Conservation (phyloP, 1,284 basidiomycete genomes). For the Papiliotrema flavescens region DNA sequence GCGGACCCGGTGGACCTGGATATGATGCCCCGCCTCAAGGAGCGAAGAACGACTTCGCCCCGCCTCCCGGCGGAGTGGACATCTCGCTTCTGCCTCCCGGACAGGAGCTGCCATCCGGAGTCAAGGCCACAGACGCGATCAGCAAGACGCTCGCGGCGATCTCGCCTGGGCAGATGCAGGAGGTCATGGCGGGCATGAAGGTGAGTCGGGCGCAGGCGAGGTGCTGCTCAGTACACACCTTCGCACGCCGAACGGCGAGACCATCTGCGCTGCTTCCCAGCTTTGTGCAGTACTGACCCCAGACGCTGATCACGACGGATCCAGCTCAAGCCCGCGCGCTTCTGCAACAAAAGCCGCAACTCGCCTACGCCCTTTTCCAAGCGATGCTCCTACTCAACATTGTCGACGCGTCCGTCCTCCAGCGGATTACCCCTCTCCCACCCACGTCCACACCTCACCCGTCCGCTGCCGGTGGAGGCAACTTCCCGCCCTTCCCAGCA, state of each 20-base stretch:
- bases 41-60: not conserved
- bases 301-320: constrained; percentile 73
- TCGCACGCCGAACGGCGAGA: not conserved
- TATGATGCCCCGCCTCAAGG: not conserved
- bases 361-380: constrained; percentile 95
- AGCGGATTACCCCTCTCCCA: constrained; percentile 40
- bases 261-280: not conserved
- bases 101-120: constrained; percentile 70
- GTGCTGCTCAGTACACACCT: not conserved
- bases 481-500: not conserved
- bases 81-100: constrained; percentile 66
- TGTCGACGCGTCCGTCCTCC: constrained; percentile 78
- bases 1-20: constrained; percentile 15
- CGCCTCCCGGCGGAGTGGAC: constrained; percentile 12
- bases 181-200: constrained; percentile 98
- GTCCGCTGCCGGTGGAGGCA: not conserved
- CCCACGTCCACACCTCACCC: constrained; percentile 29
- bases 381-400: constrained; percentile 91
- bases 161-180: constrained; percentile 79
- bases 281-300: not conserved
- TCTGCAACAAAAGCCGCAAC: constrained; percentile 80
- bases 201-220: constrained; percentile 57
- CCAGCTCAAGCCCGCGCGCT: constrained; percentile 84
- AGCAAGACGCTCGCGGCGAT: constrained; percentile 81
- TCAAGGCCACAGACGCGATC: constrained; percentile 76